Base-by-base conservation (phyloP, 208 protist species). In the Wallacemonas sp. region DNA sequence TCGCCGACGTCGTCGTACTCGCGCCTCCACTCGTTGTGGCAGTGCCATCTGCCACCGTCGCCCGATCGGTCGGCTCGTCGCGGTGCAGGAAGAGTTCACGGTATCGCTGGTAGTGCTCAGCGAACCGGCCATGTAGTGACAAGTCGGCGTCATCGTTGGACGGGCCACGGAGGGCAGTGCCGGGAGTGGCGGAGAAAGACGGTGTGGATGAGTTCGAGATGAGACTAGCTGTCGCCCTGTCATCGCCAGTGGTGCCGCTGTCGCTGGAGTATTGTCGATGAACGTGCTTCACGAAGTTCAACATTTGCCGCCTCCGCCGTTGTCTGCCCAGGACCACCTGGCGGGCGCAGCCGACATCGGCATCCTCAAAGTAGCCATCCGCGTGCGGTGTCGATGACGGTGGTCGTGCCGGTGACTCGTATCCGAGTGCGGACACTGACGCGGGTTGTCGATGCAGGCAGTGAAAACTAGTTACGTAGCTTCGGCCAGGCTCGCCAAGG, bases 391-490 rank as follows among this genome's bases (percentile, higher is more conserved):
- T 5, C 33, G 19, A 32, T 6, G 48, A 36, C 17, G 22, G 6
- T 36, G 9, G 21, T 33, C 22, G 21, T 6, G 21, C 24, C 17
- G 48, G n/a, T 21, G 48, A 55, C 22, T 55, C 13, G 24, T 15
- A 26, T 33, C 5, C 8, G 9, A 26, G 6, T 33, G 26, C 13
- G 29, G 54, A 32, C 10, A 22, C 9, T 15, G 9, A 5, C 5
- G 27, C 54, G 8, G 42, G 30, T 4, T 21, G n/a, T 8, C 50
- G 29, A 9, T 62, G 6, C 0, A 67, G 53, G 64, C 89, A 95
- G 39, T 80, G 84, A 19, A 95, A 82, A 6, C 79, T 89, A 13
- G 81, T 65, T 46, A 90, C 88, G 64, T 79, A 86, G 68, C 78
- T 86, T 0, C 83, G 71, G 9, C 83, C 76, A 38, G 87, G 74